These are phyloP conservation scores for Nectriaceae sp. DNA, from an alignment of 2,329 filamentous ascomycete species.

Conservation along the genomic window DNA sequence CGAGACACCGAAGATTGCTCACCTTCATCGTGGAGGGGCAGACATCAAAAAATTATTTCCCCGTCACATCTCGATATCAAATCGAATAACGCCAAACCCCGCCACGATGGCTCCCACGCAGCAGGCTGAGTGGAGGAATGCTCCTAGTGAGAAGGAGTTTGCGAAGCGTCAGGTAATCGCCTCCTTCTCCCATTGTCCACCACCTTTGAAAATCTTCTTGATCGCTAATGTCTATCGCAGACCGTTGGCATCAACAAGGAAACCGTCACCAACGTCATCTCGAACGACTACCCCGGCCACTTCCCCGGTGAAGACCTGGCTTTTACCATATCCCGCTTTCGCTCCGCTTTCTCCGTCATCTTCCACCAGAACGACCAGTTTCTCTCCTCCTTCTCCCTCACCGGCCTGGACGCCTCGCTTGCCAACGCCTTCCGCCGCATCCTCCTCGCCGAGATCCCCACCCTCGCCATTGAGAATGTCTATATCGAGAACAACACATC, in stretches of 20 bases:
- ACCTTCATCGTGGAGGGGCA: constrained; percentile 20
- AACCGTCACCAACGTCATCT: constrained; percentile 85
- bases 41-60: constrained; percentile 12
- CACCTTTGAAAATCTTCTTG: not conserved
- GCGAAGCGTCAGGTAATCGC: constrained; percentile 60
- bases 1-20: constrained; percentile 7
- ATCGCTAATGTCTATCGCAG: constrained; percentile 44
- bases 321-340: constrained; percentile 77
- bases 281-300: constrained; percentile 90
- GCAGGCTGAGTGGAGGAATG: constrained; percentile 36
- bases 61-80: not conserved
- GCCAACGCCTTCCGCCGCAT: constrained; percentile 98
- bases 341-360: constrained; percentile 67
- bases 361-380: constrained; percentile 82
- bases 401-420: constrained; percentile 88
- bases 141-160: constrained; percentile 56
- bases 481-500: constrained; percentile 97
- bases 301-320: constrained; percentile 84
- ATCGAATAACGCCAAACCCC: not conserved
- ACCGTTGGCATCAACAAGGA: constrained; percentile 86
- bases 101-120: constrained; percentile 35
- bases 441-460: constrained; percentile 90
- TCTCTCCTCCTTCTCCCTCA: constrained; percentile 85
- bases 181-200: not conserved
- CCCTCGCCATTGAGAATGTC: constrained; percentile 89